A percentile compares a stretch with the other conserved stretches of the same genome.
phyloP scores from a whole-genome alignment of 1,139 yeast genomes.

The Geotrichum phurueaensis region DNA sequence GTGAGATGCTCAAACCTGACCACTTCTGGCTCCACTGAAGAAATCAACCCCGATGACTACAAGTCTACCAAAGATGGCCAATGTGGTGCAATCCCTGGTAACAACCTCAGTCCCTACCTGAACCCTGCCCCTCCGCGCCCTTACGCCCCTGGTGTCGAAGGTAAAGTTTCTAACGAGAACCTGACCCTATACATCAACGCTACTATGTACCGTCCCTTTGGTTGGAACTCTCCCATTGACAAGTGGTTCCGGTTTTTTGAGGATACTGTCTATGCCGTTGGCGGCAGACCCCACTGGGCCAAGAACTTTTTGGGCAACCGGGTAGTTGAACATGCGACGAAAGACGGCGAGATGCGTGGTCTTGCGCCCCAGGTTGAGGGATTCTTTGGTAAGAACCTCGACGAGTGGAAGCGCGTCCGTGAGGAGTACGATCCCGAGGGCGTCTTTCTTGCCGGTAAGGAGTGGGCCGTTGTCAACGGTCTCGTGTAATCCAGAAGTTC shows the following conservation, averaged over 20 bases:
- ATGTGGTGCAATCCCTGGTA: slow-evolving; percentile 77
- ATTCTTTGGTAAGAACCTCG: slow-evolving; percentile 77
- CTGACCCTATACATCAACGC: slow-evolving; percentile 85
- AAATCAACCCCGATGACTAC: slow-evolving; percentile 18
- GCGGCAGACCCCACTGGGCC: slow-evolving; percentile 99
- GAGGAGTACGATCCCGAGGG: slow-evolving; percentile 71
- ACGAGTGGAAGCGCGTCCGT: slow-evolving; percentile 55
- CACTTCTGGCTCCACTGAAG: slow-evolving; percentile 32
- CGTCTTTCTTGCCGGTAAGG: slow-evolving; percentile 67
- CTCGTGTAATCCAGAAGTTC: slow-evolving; percentile 44
- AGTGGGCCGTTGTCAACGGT: slow-evolving; percentile 81
- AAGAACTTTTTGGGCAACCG: slow-evolving; percentile 75
- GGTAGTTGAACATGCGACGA: slow-evolving; percentile 7
- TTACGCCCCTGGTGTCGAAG: slow-evolving; percentile 40
- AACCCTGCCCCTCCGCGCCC: slow-evolving; percentile 70
- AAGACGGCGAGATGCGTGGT: slow-evolving; percentile 75
- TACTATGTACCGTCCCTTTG: slow-evolving; percentile 91
- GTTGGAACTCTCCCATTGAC: slow-evolving; percentile 63
- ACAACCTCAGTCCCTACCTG: slow-evolving; percentile 69
- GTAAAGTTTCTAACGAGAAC: slow-evolving; percentile 56
- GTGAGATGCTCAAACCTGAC: slow-evolving; percentile 90
- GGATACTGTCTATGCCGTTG: slow-evolving; percentile 63
- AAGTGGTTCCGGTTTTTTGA: slow-evolving; percentile 86
- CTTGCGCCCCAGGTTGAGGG: slow-evolving; percentile 59
- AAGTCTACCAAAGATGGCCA: slow-evolving; percentile 20